phyloP scores from a whole-genome alignment of 352 stramenopile genomes.

The Globisporangium cystogenes region DNA sequence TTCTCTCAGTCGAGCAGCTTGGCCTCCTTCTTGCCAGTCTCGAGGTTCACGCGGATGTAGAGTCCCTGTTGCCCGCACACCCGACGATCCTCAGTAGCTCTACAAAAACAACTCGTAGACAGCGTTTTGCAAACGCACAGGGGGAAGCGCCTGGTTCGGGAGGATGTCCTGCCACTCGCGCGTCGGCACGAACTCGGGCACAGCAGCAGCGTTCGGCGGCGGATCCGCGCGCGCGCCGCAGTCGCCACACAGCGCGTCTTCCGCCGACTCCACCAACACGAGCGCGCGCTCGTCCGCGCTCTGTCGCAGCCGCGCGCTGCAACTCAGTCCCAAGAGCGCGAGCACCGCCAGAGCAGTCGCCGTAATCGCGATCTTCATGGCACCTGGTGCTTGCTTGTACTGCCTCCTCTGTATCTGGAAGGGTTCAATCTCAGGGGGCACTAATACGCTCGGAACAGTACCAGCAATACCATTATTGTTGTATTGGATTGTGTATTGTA shows the following conservation, averaged over 20 bases:
- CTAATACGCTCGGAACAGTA: not conserved
- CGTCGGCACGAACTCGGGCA: constrained; percentile 59
- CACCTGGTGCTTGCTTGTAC: too few species aligned
- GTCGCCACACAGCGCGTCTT: constrained; percentile 12
- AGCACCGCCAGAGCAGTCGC: constrained; percentile 13
- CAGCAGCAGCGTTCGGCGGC: not conserved
- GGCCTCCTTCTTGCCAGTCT: constrained; percentile 55
- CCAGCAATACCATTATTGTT: too few species aligned
- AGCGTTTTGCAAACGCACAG: constrained; percentile 11
- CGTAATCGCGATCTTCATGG: too few species aligned
- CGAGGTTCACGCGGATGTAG: constrained; percentile 55
- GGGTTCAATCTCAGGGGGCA: not conserved
- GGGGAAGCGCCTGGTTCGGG: constrained; percentile 40
- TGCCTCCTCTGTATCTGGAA: too few species aligned
- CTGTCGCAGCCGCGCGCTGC: constrained; percentile 3
- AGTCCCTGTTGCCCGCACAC: constrained; percentile 27
- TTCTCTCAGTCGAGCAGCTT: constrained; percentile 33
- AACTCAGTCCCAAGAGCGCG: constrained; percentile 1
- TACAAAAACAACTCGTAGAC: too few species aligned
- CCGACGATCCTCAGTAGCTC: not conserved
- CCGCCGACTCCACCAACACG: constrained; percentile 1
- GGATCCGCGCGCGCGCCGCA: not conserved
- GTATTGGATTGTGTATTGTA: too few species aligned
- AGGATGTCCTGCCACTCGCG: constrained; percentile 55
- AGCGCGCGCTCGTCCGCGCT: constrained; percentile 1